These are phyloP conservation scores for Clonostachys chloroleuca DNA, from an alignment of 2,329 filamentous ascomycete species.

Conservation along the genomic window DNA sequence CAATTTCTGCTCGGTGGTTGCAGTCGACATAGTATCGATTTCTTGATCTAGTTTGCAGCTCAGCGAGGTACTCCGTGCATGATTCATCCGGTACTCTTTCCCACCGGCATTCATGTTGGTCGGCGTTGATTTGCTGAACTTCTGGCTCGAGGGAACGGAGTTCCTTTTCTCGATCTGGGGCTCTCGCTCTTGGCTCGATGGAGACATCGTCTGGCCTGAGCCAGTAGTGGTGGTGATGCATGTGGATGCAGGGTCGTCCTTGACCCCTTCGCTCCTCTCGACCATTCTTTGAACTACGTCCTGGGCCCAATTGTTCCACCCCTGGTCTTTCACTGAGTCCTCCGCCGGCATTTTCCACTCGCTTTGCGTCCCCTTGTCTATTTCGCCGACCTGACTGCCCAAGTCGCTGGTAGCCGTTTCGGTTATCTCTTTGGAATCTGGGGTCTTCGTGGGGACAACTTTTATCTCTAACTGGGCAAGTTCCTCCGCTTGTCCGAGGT, in stretches of 20 bases:
- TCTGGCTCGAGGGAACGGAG: too few relatives aligned
- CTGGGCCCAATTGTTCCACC: slow-evolving; percentile 9
- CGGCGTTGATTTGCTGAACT: neutral
- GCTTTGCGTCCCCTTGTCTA: slow-evolving; percentile 3
- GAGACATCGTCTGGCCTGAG: slow-evolving; percentile 23
- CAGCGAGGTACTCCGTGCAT: slow-evolving; percentile 1
- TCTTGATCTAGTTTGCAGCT: neutral
- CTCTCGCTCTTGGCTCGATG: slow-evolving; percentile 6
- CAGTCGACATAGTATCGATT: neutral
- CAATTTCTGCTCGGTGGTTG: neutral
- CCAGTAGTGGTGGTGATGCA: slow-evolving; percentile 62
- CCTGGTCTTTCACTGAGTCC: slow-evolving; percentile 3
- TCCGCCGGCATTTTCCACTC: neutral
- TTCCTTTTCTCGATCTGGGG: neutral
- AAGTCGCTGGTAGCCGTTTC: slow-evolving; percentile 1
- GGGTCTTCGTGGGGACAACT: too few relatives aligned
- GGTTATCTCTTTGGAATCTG: too few relatives aligned
- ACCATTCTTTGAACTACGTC: slow-evolving; percentile 11
- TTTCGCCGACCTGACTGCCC: slow-evolving; percentile 2
- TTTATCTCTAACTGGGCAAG: too few relatives aligned
- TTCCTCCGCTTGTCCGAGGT: too few relatives aligned
- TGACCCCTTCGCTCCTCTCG: slow-evolving; percentile 10
- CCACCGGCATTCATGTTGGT: neutral
- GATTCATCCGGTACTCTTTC: neutral
- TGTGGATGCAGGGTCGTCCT: slow-evolving; percentile 43